Evolutionary conservation across 2,329 filamentous ascomycete genomes (phyloP).

Genomic region (Trichoderma semiorbis): DNA sequence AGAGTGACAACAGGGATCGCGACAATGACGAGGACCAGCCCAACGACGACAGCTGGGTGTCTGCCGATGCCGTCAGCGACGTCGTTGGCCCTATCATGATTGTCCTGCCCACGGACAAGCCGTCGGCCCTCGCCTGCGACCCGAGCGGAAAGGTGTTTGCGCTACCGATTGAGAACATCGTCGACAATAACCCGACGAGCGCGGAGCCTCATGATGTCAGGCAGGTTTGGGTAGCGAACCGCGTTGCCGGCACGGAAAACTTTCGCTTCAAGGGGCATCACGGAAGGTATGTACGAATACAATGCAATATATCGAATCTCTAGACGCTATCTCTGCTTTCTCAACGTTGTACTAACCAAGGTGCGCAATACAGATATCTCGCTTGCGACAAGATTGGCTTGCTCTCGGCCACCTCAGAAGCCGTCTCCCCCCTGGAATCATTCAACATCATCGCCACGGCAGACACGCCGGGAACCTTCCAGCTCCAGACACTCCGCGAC

Average conservation of each 20-base stretch:
- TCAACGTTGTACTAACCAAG: background rate
- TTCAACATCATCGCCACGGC: constrained; percentile 65
- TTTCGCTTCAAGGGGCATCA: constrained; percentile 89
- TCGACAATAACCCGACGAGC: constrained; percentile 76
- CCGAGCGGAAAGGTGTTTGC: constrained; percentile 83
- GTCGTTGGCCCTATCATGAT: constrained; percentile 79
- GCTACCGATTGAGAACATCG: constrained; percentile 77
- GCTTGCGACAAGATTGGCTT: constrained; percentile 81
- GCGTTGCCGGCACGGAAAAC: constrained; percentile 74
- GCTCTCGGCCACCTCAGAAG: constrained; percentile 72
- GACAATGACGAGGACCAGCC: constrained; percentile 29
- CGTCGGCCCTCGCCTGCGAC: constrained; percentile 79
- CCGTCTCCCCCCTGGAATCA: constrained; percentile 79
- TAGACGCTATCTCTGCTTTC: background rate
- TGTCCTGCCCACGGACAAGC: constrained; percentile 70
- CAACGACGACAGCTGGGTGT: constrained; percentile 87
- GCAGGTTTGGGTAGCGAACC: constrained; percentile 91
- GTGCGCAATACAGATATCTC: constrained; percentile 61
- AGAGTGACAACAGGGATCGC: background rate
- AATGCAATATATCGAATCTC: too few species aligned
- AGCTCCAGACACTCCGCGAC: constrained; percentile 68
- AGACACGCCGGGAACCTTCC: constrained; percentile 68
- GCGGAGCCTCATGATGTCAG: constrained; percentile 94
- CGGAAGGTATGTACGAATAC: constrained; percentile 57
- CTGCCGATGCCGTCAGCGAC: constrained; percentile 70